Percentiles rank a stretch among this genome's conserved stretches.
Conservation (phyloP, 768 basidiomycete species). For the Leccinum sublutescens region DNA sequence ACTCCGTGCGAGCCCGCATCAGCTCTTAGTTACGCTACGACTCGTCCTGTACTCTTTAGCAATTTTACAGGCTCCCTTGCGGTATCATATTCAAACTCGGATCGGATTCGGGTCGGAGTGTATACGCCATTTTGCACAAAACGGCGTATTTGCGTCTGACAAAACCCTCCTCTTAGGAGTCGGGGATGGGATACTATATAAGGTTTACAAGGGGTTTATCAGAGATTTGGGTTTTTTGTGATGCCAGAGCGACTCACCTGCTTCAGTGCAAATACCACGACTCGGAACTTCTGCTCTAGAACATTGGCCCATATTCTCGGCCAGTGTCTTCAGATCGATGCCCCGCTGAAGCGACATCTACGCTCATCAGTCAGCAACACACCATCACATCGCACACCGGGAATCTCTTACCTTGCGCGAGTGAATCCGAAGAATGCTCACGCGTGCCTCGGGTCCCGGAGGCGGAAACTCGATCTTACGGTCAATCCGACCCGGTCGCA, state of each 20-base stretch:
- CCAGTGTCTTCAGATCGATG: slow-evolving; percentile 92
- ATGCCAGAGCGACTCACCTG: slow-evolving; percentile 49
- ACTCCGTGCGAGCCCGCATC: too few relatives aligned
- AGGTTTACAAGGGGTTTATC: too few relatives aligned
- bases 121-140: too few relatives aligned
- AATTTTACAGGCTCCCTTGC: too few relatives aligned
- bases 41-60: too few relatives aligned
- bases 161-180: too few relatives aligned
- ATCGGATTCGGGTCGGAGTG: too few relatives aligned
- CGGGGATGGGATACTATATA: too few relatives aligned
- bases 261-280: slow-evolving; percentile 95
- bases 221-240: too few relatives aligned
- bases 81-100: too few relatives aligned
- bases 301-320: slow-evolving; percentile 99
- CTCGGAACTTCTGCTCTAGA: slow-evolving; percentile 85
- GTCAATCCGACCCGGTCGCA: slow-evolving; percentile 94
- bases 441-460: slow-evolving; percentile 93
- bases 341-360: slow-evolving; percentile 98
- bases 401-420: slow-evolving; percentile 59
- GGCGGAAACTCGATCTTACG: slow-evolving; percentile 41
- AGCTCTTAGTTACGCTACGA: too few relatives aligned
- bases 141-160: too few relatives aligned
- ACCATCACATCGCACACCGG: not conserved
- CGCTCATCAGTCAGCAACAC: not conserved
- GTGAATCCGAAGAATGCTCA: slow-evolving; percentile 57